Percentiles rank a stretch among this genome's conserved stretches.
Evolutionary conservation across 495 filamentous ascomycete genomes (phyloP).

Genomic region (Xeromyces bisporus): DNA sequence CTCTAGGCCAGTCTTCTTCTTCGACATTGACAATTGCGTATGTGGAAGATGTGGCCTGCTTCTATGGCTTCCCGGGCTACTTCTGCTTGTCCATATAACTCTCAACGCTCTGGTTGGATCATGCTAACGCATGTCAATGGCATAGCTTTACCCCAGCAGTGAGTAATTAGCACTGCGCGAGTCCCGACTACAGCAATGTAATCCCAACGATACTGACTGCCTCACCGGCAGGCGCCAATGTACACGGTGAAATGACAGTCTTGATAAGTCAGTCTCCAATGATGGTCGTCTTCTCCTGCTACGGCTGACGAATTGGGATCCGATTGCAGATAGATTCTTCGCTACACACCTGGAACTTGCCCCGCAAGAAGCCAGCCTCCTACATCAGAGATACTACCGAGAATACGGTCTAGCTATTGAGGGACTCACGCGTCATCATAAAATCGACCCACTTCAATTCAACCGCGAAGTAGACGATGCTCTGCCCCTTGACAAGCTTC

Average conservation of each 20-base stretch:
- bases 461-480: slow-evolving; percentile 92
- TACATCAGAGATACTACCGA: slow-evolving; percentile 84
- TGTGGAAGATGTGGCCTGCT: slow-evolving; percentile 10
- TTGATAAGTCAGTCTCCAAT: slow-evolving; percentile 35
- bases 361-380: slow-evolving; percentile 53
- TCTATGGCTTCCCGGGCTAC: not conserved
- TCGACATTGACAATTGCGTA: slow-evolving; percentile 97
- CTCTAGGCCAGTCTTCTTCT: slow-evolving; percentile 53
- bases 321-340: slow-evolving; percentile 56
- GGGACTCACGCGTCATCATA: slow-evolving; percentile 81
- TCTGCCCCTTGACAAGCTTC: slow-evolving; percentile 67
- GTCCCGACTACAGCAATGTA: slow-evolving; percentile 3
- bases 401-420: slow-evolving; percentile 95
- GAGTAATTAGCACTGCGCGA: slow-evolving; percentile 2
- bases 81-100: too few species aligned
- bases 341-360: slow-evolving; percentile 56
- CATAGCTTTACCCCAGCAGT: slow-evolving; percentile 39
- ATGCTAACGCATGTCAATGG: slow-evolving; percentile 6
- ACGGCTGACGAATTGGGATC: not conserved
- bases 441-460: slow-evolving; percentile 90
- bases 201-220: slow-evolving; percentile 2
- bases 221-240: slow-evolving; percentile 36
- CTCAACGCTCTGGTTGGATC: too few species aligned
- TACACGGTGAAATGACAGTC: slow-evolving; percentile 57
- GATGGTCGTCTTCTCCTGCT: not conserved